Conservation (phyloP, 192 early-diverging fungal genomes). For the Podila epigama region DNA sequence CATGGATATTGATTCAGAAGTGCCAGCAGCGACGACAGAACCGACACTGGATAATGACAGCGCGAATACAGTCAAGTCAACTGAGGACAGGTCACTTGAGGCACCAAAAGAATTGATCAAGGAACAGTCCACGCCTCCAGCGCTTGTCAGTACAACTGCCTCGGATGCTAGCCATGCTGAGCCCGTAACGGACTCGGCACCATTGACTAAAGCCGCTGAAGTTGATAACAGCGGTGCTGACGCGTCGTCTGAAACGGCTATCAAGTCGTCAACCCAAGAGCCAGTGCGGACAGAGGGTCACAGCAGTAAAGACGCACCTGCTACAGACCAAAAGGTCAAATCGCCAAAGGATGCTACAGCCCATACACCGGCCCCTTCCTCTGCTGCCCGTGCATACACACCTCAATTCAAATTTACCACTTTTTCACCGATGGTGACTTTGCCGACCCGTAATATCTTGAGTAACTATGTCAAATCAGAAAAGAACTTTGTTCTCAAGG, state of each 20-base stretch:
- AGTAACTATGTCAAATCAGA: constrained; percentile 57
- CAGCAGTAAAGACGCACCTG: background rate
- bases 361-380: background rate
- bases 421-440: constrained; percentile 54
- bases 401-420: constrained; percentile 62
- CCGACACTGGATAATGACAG: background rate
- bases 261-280: background rate
- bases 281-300: no score
- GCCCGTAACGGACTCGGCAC: no score
- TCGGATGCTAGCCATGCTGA: no score
- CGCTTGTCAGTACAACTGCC: no score
- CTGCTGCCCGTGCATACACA: constrained; percentile 11
- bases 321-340: background rate
- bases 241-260: background rate
- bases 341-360: background rate
- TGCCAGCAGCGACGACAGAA: background rate
- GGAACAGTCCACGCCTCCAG: no score
- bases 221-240: background rate
- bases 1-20: constrained; percentile 8
- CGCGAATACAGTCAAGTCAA: background rate
- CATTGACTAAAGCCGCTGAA: no score
- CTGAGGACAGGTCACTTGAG: background rate
- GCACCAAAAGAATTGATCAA: background rate
- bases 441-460: constrained; percentile 59
- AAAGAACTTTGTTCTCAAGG: constrained; percentile 54